Evolutionary conservation across 306 rosid species (phyloP).

Genomic region (Lathyrus oleraceus): DNA sequence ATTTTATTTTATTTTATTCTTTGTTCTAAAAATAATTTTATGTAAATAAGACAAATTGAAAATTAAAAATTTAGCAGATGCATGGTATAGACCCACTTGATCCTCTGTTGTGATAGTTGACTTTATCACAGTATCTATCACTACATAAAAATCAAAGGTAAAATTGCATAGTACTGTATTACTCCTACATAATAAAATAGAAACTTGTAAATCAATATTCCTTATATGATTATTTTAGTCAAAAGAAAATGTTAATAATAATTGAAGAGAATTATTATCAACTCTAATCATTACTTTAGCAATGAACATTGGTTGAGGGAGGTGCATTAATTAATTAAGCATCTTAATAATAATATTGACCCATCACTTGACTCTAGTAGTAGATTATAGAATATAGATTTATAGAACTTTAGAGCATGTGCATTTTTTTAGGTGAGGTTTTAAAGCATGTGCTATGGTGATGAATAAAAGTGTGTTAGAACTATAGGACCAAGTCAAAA

Average conservation of each 20-base stretch:
- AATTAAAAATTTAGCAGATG: conserved; percentile 6
- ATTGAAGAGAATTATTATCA: background rate
- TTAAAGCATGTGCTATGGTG: conserved; percentile 24
- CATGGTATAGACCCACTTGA: conserved; percentile 30
- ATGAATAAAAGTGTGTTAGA: conserved; percentile 10
- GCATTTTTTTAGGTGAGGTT: background rate
- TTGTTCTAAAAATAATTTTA: too few species aligned
- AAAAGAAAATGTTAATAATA: background rate
- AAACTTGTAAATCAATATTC: too few species aligned
- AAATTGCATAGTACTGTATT: background rate
- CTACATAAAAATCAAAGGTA: background rate
- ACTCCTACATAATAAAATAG: too few species aligned
- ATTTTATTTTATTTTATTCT: too few species aligned
- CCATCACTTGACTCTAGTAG: background rate
- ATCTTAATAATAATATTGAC: conserved; percentile 17
- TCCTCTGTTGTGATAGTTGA: conserved; percentile 11
- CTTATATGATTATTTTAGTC: too few species aligned
- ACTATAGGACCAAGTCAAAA: conserved; percentile 33
- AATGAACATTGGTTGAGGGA: conserved; percentile 11
- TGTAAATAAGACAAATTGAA: background rate
- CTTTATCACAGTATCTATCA: conserved; percentile 14
- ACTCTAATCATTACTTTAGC: conserved; percentile 28
- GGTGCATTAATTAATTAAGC: background rate
- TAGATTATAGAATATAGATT: background rate
- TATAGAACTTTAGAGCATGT: conserved; percentile 32